phyloP scores from a whole-genome alignment of 345 rosid genomes.

The Corchorus olitorius region DNA sequence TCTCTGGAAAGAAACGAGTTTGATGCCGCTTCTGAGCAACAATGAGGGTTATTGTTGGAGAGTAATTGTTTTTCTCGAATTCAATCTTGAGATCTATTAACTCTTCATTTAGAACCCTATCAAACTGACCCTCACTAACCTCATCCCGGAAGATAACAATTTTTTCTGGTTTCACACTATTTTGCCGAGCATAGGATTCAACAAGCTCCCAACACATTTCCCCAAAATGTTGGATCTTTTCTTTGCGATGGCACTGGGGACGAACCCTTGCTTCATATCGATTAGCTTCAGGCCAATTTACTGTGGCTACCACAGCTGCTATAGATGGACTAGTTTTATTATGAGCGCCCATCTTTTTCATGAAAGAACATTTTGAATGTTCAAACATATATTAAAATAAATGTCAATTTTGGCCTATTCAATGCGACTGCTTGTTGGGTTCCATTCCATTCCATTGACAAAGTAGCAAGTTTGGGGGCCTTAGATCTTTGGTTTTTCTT shows the following conservation, averaged over 20 bases:
- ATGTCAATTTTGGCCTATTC: too few species aligned
- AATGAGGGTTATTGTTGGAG: constrained; percentile 66
- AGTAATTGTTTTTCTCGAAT: constrained; percentile 38
- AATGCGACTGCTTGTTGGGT: too few species aligned
- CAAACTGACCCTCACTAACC: constrained; percentile 84
- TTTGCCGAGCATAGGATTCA: constrained; percentile 42
- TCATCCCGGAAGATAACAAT: constrained; percentile 87
- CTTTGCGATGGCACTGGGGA: constrained; percentile 62
- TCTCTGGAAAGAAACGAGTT: constrained; percentile 66
- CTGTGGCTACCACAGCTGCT: constrained; percentile 80
- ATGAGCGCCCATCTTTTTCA: too few species aligned
- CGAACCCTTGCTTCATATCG: constrained; percentile 76
- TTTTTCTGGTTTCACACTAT: constrained; percentile 51
- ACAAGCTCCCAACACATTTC: constrained; percentile 72
- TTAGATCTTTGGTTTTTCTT: too few species aligned
- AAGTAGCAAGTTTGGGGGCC: too few species aligned
- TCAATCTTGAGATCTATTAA: constrained; percentile 53
- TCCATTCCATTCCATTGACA: too few species aligned
- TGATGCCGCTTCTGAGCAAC: constrained; percentile 85
- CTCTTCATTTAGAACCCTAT: constrained; percentile 87
- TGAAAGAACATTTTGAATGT: too few species aligned
- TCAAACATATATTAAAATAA: too few species aligned
- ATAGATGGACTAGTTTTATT: constrained; percentile 71
- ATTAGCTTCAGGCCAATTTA: constrained; percentile 90
- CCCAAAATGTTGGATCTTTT: constrained; percentile 65